These are phyloP conservation scores for Orbilia javanica DNA, from an alignment of 2,329 filamentous ascomycete species.

Conservation along the genomic window DNA sequence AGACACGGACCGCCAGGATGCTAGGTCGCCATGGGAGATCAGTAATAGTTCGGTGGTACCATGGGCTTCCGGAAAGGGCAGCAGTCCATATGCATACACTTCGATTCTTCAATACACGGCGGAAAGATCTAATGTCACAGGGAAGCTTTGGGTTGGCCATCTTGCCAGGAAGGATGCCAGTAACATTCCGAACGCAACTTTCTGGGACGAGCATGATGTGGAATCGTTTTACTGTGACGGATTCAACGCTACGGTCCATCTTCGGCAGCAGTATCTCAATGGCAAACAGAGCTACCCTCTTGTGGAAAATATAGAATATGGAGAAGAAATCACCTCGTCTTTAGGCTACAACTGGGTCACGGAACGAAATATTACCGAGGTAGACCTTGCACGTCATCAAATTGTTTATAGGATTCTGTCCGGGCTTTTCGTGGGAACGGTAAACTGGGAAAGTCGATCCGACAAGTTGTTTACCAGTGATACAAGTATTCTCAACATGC, in stretches of 20 bases:
- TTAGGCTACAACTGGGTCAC: not conserved
- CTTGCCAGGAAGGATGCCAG: constrained; percentile 7
- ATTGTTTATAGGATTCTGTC: constrained; percentile 25
- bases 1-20: constrained; percentile 29
- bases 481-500: constrained; percentile 49
- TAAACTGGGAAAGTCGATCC: constrained; percentile 12
- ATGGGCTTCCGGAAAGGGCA: constrained; percentile 20
- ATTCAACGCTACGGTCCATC: constrained; percentile 25
- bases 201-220: constrained; percentile 19
- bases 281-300: constrained; percentile 18
- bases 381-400: constrained; percentile 33
- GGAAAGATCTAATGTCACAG: not conserved
- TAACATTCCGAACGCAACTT: not conserved
- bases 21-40: constrained; percentile 35
- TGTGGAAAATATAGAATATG: constrained; percentile 31
- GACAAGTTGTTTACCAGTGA: constrained; percentile 8
- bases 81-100: constrained; percentile 7
- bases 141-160: constrained; percentile 45
- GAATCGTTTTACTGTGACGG: constrained; percentile 49
- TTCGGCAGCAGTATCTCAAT: constrained; percentile 27
- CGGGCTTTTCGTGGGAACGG: constrained; percentile 22
- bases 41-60: constrained; percentile 21
- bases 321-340: constrained; percentile 4
- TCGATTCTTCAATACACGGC: constrained; percentile 26
- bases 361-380: not conserved